Evolutionary conservation across 345 rosid genomes (phyloP).

Genomic region (Brassica cretica): DNA sequence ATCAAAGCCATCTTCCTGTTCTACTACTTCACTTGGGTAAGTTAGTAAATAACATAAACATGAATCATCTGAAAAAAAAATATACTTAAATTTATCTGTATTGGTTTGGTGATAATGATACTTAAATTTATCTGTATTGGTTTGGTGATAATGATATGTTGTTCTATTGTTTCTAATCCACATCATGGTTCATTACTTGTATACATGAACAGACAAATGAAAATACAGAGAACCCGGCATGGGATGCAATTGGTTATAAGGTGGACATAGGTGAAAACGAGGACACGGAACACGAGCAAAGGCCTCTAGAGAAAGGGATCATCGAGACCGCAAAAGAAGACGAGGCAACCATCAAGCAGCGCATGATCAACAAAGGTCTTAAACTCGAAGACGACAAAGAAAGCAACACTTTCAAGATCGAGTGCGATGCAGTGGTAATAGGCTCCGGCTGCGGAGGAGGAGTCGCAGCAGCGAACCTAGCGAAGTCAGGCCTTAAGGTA

Average conservation of each 20-base stretch:
- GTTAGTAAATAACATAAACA: neutral
- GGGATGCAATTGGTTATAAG: conserved; percentile 72
- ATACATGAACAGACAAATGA: conserved; percentile 50
- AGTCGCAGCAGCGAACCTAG: conserved; percentile 72
- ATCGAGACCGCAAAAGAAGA: conserved; percentile 51
- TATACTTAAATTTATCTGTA: neutral
- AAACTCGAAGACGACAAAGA: conserved; percentile 46
- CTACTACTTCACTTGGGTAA: conserved; percentile 62
- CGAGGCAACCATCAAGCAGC: conserved; percentile 44
- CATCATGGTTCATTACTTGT: neutral
- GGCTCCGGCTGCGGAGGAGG: conserved; percentile 79
- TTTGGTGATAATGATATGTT: neutral
- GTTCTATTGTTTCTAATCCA: conserved; percentile 1
- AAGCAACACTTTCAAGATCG: conserved; percentile 44
- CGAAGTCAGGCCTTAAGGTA: conserved; percentile 58
- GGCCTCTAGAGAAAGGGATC: conserved; percentile 59
- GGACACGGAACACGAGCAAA: conserved; percentile 32
- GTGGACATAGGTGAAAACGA: conserved; percentile 36
- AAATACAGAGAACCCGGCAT: conserved; percentile 51
- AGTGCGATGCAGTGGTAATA: conserved; percentile 61
- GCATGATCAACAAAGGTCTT: conserved; percentile 53
- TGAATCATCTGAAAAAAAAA: neutral
- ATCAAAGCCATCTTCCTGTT: conserved; percentile 58
- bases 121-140: neutral
- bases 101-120: neutral